Evolutionary conservation across 192 early-diverging fungal genomes (phyloP).

Genomic region (Gryganskiella cystojenkinii): DNA sequence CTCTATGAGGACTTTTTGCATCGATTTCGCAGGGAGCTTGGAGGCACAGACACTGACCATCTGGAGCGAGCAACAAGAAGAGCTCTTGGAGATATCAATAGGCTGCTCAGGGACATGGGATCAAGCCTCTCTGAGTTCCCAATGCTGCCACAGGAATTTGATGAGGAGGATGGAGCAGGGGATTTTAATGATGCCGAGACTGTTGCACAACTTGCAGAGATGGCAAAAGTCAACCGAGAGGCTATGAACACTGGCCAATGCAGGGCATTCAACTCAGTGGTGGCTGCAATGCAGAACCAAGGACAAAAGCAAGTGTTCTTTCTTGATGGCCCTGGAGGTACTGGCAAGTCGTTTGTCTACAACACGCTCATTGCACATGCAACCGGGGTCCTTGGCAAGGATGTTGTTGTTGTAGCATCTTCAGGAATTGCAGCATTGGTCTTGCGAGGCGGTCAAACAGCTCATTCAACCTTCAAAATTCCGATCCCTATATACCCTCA

Average conservation of each 20-base stretch:
- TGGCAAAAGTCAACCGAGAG: too few species aligned
- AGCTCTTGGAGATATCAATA: conserved; percentile 4
- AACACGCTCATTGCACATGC: conserved; percentile 24
- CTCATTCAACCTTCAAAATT: conserved; percentile 52
- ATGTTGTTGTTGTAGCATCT: conserved; percentile 35
- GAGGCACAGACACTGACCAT: neutral
- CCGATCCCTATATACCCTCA: conserved; percentile 10
- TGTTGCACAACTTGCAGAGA: too few species aligned
- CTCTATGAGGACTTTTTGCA: conserved; percentile 17
- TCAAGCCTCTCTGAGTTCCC: neutral
- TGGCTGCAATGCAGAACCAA: neutral
- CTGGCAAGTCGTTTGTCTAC: conserved; percentile 39
- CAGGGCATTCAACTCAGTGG: too few species aligned
- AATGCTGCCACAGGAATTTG: neutral
- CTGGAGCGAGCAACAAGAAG: conserved; percentile 6
- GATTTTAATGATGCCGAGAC: neutral
- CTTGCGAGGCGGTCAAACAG: conserved; percentile 28
- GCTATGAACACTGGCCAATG: too few species aligned
- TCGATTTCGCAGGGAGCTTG: neutral
- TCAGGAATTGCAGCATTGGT: conserved; percentile 45
- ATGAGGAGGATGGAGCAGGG: neutral
- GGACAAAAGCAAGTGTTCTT: neutral
- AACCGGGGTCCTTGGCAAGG: neutral
- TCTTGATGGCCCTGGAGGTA: conserved; percentile 32
- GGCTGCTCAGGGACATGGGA: conserved; percentile 7